Conservation (phyloP, 352 stramenopile species). For the Phytophthora quininea region DNA sequence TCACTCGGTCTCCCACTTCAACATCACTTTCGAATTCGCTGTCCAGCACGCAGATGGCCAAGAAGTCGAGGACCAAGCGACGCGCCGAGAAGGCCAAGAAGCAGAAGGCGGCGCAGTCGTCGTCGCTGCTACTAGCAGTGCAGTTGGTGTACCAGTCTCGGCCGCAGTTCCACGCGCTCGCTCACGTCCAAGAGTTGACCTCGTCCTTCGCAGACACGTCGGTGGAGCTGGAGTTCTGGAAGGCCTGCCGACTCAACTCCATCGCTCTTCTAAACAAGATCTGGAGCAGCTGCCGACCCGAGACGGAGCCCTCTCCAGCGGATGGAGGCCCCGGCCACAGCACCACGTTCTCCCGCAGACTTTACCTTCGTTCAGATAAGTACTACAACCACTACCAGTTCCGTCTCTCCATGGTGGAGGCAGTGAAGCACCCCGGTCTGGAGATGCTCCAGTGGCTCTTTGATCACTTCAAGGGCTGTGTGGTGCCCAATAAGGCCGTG, state of each 20-base stretch:
- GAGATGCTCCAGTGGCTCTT: conserved; percentile 6
- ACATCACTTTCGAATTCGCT: not conserved
- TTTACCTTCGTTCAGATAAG: not conserved
- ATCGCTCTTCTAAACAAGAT: not conserved
- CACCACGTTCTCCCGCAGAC: not conserved
- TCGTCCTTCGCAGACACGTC: too few relatives aligned
- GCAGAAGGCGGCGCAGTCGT: too few relatives aligned
- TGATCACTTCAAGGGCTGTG: conserved; percentile 2
- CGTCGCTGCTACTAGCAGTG: too few relatives aligned
- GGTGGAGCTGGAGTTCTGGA: too few relatives aligned
- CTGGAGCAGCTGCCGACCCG: not conserved
- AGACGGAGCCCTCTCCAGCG: too few relatives aligned
- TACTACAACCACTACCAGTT: not conserved
- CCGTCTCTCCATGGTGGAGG: conserved; percentile 2
- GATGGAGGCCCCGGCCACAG: too few relatives aligned
- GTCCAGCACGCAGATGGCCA: not conserved
- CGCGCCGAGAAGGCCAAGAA: too few relatives aligned
- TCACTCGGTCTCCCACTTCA: not conserved
- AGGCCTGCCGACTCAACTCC: too few relatives aligned
- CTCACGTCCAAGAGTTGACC: too few relatives aligned
- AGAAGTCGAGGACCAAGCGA: too few relatives aligned
- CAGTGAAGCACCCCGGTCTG: not conserved
- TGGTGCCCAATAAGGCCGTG: conserved; percentile 1
- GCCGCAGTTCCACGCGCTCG: too few relatives aligned
- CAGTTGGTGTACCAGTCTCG: too few relatives aligned